Percentiles rank a stretch among this genome's conserved stretches.
Evolutionary conservation across 495 filamentous ascomycete genomes (phyloP).

Genomic region (Hypoxylon crocopeplum): DNA sequence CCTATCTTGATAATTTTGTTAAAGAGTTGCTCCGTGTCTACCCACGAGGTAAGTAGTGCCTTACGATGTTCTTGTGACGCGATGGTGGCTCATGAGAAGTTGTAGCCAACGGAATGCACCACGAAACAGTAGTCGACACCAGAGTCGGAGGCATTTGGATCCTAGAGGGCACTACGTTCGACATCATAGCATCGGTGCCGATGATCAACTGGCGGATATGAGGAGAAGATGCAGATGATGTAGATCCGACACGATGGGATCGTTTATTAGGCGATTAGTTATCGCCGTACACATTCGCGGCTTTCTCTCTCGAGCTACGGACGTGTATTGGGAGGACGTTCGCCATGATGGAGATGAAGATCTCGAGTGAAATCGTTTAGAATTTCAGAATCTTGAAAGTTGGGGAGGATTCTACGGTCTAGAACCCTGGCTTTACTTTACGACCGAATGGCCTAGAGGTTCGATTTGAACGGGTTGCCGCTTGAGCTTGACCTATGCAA

Average conservation of each 20-base stretch:
- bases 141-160: constrained; percentile 17
- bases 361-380: neutral
- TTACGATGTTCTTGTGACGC: neutral
- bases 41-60: constrained; percentile 17
- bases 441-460: constrained; percentile 1
- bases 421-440: constrained; percentile 1
- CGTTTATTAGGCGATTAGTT: constrained; percentile 1
- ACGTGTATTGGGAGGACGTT: constrained; percentile 7
- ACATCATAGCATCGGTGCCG: constrained; percentile 19
- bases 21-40: constrained; percentile 36
- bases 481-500: neutral
- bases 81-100: neutral
- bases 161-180: constrained; percentile 26
- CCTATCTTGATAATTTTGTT: constrained; percentile 35
- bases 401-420: neutral
- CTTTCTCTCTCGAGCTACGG: neutral
- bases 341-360: constrained; percentile 13
- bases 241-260: constrained; percentile 28
- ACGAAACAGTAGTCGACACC: constrained; percentile 10
- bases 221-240: constrained; percentile 18
- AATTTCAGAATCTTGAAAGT: neutral
- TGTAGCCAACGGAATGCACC: neutral
- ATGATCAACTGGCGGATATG: constrained; percentile 26
- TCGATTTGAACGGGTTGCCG: constrained; percentile 1
- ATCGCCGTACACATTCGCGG: constrained; percentile 1